Percentiles rank a stretch among this genome's conserved stretches.
Conservation (phyloP, 2,329 filamentous ascomycete species). For the Polytolypa hystricis region DNA sequence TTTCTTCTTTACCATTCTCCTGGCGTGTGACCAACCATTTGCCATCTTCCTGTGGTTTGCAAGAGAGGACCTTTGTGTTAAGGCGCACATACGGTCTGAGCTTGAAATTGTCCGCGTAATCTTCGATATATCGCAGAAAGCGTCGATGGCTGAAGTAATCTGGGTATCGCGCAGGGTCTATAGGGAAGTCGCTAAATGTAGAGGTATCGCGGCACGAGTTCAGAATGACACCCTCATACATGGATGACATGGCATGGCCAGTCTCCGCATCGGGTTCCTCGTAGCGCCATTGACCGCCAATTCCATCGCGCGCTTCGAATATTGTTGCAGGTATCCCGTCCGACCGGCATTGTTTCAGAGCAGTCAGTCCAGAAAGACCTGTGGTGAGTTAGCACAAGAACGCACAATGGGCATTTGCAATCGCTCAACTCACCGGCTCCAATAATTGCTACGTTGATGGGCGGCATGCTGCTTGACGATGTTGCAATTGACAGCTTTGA, state of each 20-base stretch:
- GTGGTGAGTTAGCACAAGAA: not conserved
- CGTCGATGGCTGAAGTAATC: conserved; percentile 28
- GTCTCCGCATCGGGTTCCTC: conserved; percentile 18
- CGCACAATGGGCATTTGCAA: not conserved
- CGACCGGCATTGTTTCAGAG: conserved; percentile 30
- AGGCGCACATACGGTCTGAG: conserved; percentile 26
- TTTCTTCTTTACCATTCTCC: conserved; percentile 8
- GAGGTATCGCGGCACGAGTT: conserved; percentile 31
- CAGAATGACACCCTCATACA: conserved; percentile 27
- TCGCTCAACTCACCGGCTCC: conserved; percentile 12
- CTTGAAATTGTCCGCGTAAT: conserved; percentile 28
- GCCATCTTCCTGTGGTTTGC: conserved; percentile 16
- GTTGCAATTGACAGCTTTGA: not conserved
- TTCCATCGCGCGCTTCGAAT: conserved; percentile 25
- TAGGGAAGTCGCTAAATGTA: conserved; percentile 31
- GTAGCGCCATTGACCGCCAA: conserved; percentile 33
- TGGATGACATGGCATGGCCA: conserved; percentile 21
- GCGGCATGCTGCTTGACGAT: no score
- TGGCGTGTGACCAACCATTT: conserved; percentile 22
- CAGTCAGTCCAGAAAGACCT: conserved; percentile 26
- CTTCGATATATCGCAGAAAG: conserved; percentile 26
- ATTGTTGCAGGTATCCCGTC: conserved; percentile 25
- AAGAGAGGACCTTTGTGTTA: conserved; percentile 22
- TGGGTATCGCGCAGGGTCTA: conserved; percentile 28
- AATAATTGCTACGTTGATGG: conserved; percentile 13